Conservation (phyloP, 495 filamentous ascomycete genomes). For the Xylaria scruposa region DNA sequence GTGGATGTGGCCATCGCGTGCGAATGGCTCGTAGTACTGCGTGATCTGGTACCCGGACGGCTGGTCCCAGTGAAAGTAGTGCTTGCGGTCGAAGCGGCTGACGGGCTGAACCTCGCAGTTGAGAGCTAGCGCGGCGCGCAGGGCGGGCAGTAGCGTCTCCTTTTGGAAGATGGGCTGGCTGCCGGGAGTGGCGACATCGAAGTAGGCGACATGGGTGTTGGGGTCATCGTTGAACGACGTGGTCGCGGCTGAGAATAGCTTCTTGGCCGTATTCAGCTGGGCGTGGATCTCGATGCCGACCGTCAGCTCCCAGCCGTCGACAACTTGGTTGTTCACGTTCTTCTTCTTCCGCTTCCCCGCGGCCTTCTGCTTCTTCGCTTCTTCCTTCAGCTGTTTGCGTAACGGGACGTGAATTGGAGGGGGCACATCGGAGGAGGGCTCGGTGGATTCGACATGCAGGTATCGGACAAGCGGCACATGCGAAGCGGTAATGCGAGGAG, state of each 20-base stretch:
- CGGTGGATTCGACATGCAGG: conserved; percentile 30
- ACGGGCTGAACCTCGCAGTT: conserved; percentile 75
- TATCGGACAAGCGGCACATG: conserved; percentile 26
- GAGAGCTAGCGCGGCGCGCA: conserved; percentile 87
- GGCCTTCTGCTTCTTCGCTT: conserved; percentile 61
- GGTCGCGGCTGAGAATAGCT: conserved; percentile 79
- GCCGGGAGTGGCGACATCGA: conserved; percentile 90
- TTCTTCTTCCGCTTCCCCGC: conserved; percentile 44
- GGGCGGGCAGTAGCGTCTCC: conserved; percentile 82
- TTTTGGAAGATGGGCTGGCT: conserved; percentile 86
- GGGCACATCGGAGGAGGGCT: conserved; percentile 20
- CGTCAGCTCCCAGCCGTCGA: conserved; percentile 82
- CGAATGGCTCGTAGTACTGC: conserved; percentile 92
- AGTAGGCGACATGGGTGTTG: conserved; percentile 85
- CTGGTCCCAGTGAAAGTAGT: conserved; percentile 99
- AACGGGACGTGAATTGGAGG: conserved; percentile 55
- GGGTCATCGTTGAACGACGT: conserved; percentile 73
- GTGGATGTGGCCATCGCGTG: conserved; percentile 72
- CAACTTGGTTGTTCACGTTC: conserved; percentile 57
- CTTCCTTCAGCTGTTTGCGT: conserved; percentile 77
- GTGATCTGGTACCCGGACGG: conserved; percentile 97
- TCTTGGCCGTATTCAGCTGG: conserved; percentile 83
- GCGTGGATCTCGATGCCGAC: conserved; percentile 98
- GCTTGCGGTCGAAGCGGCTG: conserved; percentile 92
- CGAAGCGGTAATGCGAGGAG: neutral